A percentile compares a stretch with the other conserved stretches of the same genome.
Evolutionary conservation across 2,329 filamentous ascomycete genomes (phyloP).

Genomic region (Hawksworthiomyces lignivorus): DNA sequence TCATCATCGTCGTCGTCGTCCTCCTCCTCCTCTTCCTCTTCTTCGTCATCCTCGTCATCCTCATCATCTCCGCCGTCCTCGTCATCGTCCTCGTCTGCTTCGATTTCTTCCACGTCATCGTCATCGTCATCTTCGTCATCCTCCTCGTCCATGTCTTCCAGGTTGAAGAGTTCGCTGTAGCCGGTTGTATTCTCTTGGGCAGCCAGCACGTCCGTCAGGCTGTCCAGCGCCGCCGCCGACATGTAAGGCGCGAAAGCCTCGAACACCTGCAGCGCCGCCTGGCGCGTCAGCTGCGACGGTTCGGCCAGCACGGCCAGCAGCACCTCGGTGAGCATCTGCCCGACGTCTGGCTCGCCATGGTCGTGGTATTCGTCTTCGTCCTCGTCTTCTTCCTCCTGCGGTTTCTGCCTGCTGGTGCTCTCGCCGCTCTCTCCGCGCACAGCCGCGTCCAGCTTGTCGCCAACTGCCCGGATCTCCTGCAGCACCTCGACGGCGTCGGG

Average conservation of each 20-base stretch:
- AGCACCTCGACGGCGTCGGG: constrained; percentile 76
- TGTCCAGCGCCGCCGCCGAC: constrained; percentile 62
- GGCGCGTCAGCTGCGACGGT: constrained; percentile 74
- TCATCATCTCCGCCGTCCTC: constrained; percentile 36
- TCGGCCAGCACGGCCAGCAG: constrained; percentile 84
- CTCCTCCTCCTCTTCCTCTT: constrained; percentile 35
- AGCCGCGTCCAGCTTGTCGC: constrained; percentile 50
- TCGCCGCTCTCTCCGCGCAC: constrained; percentile 30
- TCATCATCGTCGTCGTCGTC: constrained; percentile 33
- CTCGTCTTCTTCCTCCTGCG: neutral
- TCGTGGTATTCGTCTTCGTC: neutral
- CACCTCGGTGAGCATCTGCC: constrained; percentile 76
- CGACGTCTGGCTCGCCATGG: constrained; percentile 34
- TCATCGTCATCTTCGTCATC: constrained; percentile 33
- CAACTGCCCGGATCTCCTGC: constrained; percentile 71
- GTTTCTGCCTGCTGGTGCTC: neutral
- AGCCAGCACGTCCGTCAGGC: constrained; percentile 59
- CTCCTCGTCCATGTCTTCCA: constrained; percentile 37
- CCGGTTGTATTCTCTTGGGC: constrained; percentile 76
- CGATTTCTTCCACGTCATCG: constrained; percentile 38
- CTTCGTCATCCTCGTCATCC: constrained; percentile 34
- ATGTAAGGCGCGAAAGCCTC: constrained; percentile 70
- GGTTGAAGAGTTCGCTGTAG: constrained; percentile 75
- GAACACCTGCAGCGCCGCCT: constrained; percentile 84
- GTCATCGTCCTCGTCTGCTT: constrained; percentile 32